phyloP scores from a whole-genome alignment of 345 rosid species.

The Brassica rapa region DNA sequence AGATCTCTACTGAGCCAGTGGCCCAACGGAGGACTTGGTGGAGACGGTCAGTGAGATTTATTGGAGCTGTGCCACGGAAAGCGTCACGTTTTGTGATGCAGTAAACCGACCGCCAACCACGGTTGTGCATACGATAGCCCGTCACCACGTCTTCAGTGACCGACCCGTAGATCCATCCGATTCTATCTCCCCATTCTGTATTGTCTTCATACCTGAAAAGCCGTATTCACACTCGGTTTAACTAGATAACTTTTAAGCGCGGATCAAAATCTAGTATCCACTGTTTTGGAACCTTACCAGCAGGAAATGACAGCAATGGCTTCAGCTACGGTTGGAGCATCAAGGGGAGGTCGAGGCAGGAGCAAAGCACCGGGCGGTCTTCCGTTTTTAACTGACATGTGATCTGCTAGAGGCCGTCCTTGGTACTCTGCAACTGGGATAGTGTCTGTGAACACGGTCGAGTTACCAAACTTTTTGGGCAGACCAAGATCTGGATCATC shows the following conservation, averaged over 20 bases:
- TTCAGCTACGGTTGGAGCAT: slow-evolving; percentile 97
- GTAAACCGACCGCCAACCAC: slow-evolving; percentile 92
- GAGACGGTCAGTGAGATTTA: slow-evolving; percentile 87
- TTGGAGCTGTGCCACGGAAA: slow-evolving; percentile 89
- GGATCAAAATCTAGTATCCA: background rate
- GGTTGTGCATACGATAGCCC: slow-evolving; percentile 95
- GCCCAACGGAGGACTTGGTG: slow-evolving; percentile 97
- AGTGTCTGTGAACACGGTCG: slow-evolving; percentile 68
- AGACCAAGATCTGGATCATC: slow-evolving; percentile 74
- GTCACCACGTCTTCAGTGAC: slow-evolving; percentile 77
- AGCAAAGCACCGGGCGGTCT: slow-evolving; percentile 92
- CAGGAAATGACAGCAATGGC: slow-evolving; percentile 94
- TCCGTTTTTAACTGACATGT: slow-evolving; percentile 84
- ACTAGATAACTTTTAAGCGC: background rate
- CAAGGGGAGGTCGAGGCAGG: slow-evolving; percentile 74
- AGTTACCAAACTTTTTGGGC: slow-evolving; percentile 77
- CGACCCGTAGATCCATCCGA: slow-evolving; percentile 83
- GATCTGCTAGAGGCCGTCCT: slow-evolving; percentile 95
- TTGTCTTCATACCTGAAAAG: slow-evolving; percentile 69
- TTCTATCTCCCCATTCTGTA: slow-evolving; percentile 85
- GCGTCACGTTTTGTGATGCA: slow-evolving; percentile 92
- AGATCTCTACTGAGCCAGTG: slow-evolving; percentile 91
- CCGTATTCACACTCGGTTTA: background rate
- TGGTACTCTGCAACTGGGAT: slow-evolving; percentile 83
- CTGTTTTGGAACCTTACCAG: slow-evolving; percentile 47